These are phyloP conservation scores for Blakeslea trispora DNA, from an alignment of 371 early-diverging fungal species.

Conservation along the genomic window DNA sequence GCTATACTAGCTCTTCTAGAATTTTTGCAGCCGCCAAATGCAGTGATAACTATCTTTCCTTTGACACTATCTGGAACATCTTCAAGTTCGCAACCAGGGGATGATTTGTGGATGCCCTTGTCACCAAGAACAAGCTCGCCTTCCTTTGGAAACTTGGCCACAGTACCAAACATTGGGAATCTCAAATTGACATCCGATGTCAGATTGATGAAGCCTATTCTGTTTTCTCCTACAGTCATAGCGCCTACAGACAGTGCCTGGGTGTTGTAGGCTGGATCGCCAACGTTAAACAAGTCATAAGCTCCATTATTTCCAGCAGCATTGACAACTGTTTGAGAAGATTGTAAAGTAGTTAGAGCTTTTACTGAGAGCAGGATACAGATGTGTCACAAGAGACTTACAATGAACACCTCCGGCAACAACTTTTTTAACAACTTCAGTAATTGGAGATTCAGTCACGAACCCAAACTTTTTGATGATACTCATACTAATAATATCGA, in stretches of 20 bases:
- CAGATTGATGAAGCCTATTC: not conserved
- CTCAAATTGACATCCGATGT: not conserved
- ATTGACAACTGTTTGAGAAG: conserved; percentile 16
- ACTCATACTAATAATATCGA: conserved; percentile 63
- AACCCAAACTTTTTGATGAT: conserved; percentile 29
- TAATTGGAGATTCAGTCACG: conserved; percentile 9
- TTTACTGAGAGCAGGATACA: too few relatives aligned
- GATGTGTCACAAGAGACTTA: too few relatives aligned
- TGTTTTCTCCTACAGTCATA: too few relatives aligned
- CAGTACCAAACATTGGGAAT: not conserved
- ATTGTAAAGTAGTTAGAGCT: not conserved
- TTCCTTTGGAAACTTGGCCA: not conserved
- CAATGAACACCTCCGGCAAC: conserved; percentile 24
- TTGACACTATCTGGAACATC: conserved; percentile 21
- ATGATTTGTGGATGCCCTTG: not conserved
- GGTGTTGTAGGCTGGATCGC: too few relatives aligned
- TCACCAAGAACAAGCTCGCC: conserved; percentile 5
- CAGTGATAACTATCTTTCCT: conserved; percentile 48
- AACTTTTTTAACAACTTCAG: conserved; percentile 3
- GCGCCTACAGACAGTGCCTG: not conserved
- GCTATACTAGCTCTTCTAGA: conserved; percentile 49
- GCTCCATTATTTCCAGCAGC: not conserved
- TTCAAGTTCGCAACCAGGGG: conserved; percentile 18
- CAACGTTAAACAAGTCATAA: too few relatives aligned
- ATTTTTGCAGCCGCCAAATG: conserved; percentile 58